Percentiles rank a stretch among this genome's conserved stretches.
These are phyloP conservation scores for Neocallimastix lanati DNA, from an alignment of 192 early-diverging fungal species.

Conservation along the genomic window DNA sequence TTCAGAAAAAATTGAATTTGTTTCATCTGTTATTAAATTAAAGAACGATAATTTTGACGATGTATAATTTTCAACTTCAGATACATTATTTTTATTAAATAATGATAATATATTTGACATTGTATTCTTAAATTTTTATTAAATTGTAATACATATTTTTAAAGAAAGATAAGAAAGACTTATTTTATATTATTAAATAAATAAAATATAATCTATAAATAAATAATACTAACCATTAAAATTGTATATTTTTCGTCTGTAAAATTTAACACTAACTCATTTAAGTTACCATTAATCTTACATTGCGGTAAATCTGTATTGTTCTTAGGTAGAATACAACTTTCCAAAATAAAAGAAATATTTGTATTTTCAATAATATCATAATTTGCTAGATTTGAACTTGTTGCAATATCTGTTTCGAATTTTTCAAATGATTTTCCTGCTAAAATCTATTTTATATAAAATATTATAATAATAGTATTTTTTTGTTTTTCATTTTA, in stretches of 20 bases:
- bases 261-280: not conserved
- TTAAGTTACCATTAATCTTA: not conserved
- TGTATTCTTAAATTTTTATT: too few relatives aligned
- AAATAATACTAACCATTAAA: not conserved
- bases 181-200: too few relatives aligned
- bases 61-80: constrained; percentile 6
- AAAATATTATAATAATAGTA: too few relatives aligned
- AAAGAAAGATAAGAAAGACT: too few relatives aligned
- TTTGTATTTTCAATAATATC: not conserved
- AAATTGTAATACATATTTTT: too few relatives aligned
- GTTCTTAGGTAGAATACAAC: not conserved
- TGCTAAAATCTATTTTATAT: too few relatives aligned
- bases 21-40: constrained; percentile 6
- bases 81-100: constrained; percentile 4
- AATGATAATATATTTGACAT: not conserved
- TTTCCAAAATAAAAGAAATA: not conserved
- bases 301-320: not conserved
- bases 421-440: not conserved
- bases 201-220: too few relatives aligned
- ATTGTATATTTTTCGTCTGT: not conserved
- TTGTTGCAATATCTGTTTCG: not conserved
- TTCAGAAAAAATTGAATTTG: constrained; percentile 7
- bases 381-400: not conserved
- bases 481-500: too few relatives aligned
- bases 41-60: constrained; percentile 6